phyloP scores from a whole-genome alignment of 306 rosid genomes.

The Prunus salicina region DNA sequence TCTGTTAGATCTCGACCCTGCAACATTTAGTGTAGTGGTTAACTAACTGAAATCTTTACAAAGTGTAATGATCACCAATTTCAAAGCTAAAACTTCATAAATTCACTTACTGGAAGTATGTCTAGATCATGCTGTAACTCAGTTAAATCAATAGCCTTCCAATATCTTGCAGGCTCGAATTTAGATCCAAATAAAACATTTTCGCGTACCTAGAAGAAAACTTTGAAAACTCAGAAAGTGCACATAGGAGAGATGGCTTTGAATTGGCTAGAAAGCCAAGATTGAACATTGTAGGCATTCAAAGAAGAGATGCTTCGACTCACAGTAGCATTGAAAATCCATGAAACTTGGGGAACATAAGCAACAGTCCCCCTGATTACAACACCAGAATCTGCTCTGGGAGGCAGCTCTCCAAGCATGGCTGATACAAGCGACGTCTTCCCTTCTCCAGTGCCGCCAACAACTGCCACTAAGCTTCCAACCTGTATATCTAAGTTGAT shows the following conservation, averaged over 20 bases:
- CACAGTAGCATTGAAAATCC: constrained; percentile 96
- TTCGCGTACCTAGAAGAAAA: constrained; percentile 67
- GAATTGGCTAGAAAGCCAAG: neutral
- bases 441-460: constrained; percentile 96
- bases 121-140: constrained; percentile 71
- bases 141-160: constrained; percentile 65
- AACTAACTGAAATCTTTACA: neutral
- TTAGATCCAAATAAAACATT: constrained; percentile 79
- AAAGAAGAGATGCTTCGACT: constrained; percentile 33
- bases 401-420: constrained; percentile 82
- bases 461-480: constrained; percentile 85
- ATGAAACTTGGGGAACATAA: constrained; percentile 93
- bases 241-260: constrained; percentile 8
- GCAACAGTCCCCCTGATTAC: constrained; percentile 81
- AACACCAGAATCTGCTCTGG: constrained; percentile 39
- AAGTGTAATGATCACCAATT: constrained; percentile 9
- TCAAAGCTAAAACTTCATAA: constrained; percentile 12
- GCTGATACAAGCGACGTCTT: constrained; percentile 83
- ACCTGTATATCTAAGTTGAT: constrained; percentile 67
- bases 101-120: constrained; percentile 72
- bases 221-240: constrained; percentile 16
- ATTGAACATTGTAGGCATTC: neutral
- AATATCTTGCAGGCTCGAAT: constrained; percentile 57
- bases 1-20: constrained; percentile 85
- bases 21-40: constrained; percentile 1